Evolutionary conservation across 2,329 filamentous ascomycete species (phyloP).

Genomic region (Celoporthe dispersa): DNA sequence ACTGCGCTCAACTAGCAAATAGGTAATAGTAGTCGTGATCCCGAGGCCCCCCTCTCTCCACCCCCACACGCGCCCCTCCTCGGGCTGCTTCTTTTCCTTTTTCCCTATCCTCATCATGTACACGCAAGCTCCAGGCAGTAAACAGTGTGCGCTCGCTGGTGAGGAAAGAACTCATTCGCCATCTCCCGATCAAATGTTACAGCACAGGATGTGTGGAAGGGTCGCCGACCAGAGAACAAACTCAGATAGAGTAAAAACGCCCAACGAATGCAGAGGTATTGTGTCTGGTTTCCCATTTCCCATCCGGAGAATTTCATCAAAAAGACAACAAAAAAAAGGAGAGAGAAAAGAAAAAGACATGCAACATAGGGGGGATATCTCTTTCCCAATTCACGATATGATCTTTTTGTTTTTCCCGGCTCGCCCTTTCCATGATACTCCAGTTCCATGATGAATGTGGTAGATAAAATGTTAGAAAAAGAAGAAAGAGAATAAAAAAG

Average conservation of each 20-base stretch:
- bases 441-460: conserved; percentile 18
- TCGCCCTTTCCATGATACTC: conserved; percentile 22
- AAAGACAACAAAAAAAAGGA: background rate
- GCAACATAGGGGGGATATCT: conserved; percentile 17
- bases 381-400: conserved; percentile 10
- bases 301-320: conserved; percentile 13
- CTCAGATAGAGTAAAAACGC: conserved; percentile 16
- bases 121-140: background rate
- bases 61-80: background rate
- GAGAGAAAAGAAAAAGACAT: conserved; percentile 15
- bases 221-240: background rate
- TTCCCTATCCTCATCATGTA: background rate
- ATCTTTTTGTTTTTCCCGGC: conserved; percentile 21
- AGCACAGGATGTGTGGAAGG: background rate
- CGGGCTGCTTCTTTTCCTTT: background rate
- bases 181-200: background rate
- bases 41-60: background rate
- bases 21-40: background rate
- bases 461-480: conserved; percentile 21
- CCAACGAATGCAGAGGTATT: conserved; percentile 31
- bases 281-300: conserved; percentile 24
- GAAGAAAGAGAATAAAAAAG: background rate
- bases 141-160: background rate
- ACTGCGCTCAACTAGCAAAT: background rate
- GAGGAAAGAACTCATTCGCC: too few species aligned